These are phyloP conservation scores for Phytopythium montanum DNA, from an alignment of 352 stramenopile genomes.

Conservation along the genomic window DNA sequence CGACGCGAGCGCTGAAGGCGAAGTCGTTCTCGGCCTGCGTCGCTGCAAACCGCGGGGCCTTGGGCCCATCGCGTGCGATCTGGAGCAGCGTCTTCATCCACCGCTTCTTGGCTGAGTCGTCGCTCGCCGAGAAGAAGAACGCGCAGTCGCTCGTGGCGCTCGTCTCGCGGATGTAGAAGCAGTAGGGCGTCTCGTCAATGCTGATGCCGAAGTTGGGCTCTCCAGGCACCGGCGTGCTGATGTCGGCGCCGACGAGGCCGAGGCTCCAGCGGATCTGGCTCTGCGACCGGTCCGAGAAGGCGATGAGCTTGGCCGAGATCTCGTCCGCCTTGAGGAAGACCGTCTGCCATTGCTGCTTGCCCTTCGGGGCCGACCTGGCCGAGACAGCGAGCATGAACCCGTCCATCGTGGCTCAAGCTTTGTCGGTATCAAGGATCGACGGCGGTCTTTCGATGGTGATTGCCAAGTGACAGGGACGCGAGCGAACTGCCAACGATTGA, in stretches of 20 bases:
- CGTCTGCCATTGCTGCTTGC: conserved; percentile 45
- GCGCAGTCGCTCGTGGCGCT: conserved; percentile 27
- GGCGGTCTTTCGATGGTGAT: not conserved
- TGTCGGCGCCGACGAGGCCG: conserved; percentile 39
- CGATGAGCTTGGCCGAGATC: conserved; percentile 57
- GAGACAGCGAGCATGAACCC: conserved; percentile 39
- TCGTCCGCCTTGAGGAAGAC: conserved; percentile 62
- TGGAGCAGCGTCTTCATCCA: conserved; percentile 50
- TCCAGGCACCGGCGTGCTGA: conserved; percentile 51
- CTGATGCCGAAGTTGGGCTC: conserved; percentile 45
- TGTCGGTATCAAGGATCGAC: too few species aligned
- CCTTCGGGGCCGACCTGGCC: conserved; percentile 13
- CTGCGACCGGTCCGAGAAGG: conserved; percentile 48
- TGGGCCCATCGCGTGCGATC: conserved; percentile 38
- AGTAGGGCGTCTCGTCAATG: conserved; percentile 46
- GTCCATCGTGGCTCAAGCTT: conserved; percentile 27
- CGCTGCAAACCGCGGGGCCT: conserved; percentile 31
- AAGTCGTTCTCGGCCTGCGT: conserved; percentile 33
- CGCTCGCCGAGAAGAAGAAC: conserved; percentile 33
- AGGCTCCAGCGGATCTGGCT: conserved; percentile 47
- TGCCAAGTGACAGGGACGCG: not conserved
- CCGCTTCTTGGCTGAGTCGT: conserved; percentile 46
- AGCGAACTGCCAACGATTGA: not conserved
- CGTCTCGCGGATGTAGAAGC: conserved; percentile 55
- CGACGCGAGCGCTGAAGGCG: conserved; percentile 35